Percentiles rank a stretch among this genome's conserved stretches.
Evolutionary conservation across 2,329 filamentous ascomycete genomes (phyloP).

Genomic region (Penicillium sp.): DNA sequence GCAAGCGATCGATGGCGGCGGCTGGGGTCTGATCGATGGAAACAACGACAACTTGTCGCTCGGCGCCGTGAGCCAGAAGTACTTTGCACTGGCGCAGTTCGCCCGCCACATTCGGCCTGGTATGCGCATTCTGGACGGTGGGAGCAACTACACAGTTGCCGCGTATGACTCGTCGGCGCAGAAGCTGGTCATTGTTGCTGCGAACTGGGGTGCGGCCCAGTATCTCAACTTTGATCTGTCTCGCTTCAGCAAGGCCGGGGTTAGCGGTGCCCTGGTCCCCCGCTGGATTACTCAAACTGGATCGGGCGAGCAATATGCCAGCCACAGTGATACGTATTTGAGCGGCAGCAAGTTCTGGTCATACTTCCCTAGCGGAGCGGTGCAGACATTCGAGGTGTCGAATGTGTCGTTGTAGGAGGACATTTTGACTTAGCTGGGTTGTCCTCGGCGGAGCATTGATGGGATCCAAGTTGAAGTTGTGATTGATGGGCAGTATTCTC

Average conservation of each 20-base stretch:
- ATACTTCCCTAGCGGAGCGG: constrained; percentile 5
- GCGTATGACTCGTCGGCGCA: constrained; percentile 9
- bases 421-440: not conserved
- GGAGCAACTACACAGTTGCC: constrained; percentile 9
- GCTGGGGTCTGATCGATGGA: constrained; percentile 15
- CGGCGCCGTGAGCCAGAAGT: constrained; percentile 9
- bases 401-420: not conserved
- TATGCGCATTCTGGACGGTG: constrained; percentile 13
- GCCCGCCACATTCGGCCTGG: constrained; percentile 17
- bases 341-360: constrained; percentile 7
- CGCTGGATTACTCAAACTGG: constrained; percentile 11
- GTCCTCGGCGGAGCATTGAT: not conserved
- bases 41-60: constrained; percentile 9
- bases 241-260: constrained; percentile 7
- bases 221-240: constrained; percentile 17
- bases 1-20: constrained; percentile 11
- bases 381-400: constrained; percentile 16
- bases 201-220: constrained; percentile 12
- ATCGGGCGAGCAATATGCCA: constrained; percentile 9
- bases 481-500: too few relatives aligned
- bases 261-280: constrained; percentile 8
- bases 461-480: too few relatives aligned
- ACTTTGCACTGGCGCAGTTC: constrained; percentile 16
- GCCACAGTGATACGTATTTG: constrained; percentile 1
- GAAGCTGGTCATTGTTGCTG: constrained; percentile 16